phyloP scores from a whole-genome alignment of 2,329 filamentous ascomycete genomes.

The Lasiodiplodia hormozganensis region DNA sequence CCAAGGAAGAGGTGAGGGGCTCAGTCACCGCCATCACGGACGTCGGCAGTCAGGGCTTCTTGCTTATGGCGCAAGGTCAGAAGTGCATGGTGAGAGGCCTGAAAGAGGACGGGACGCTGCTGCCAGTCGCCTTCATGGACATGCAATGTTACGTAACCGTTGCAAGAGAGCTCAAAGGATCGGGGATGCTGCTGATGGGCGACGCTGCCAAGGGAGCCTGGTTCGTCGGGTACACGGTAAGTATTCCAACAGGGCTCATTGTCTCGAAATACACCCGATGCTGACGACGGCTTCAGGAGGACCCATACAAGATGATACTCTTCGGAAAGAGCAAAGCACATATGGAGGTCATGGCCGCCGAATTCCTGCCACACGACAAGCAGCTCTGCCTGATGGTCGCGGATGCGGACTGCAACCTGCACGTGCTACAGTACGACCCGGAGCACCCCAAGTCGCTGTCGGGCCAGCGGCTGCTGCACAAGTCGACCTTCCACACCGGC shows the following conservation, averaged over 20 bases:
- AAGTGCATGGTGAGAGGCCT: slow-evolving; percentile 97
- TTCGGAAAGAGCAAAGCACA: slow-evolving; percentile 85
- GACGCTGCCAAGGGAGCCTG: slow-evolving; percentile 94
- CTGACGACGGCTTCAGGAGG: slow-evolving; percentile 63
- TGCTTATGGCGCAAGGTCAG: slow-evolving; percentile 90
- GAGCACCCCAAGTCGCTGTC: slow-evolving; percentile 94
- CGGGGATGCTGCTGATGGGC: slow-evolving; percentile 84
- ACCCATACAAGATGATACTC: slow-evolving; percentile 93
- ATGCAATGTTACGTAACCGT: slow-evolving; percentile 92
- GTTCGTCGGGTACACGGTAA: slow-evolving; percentile 88
- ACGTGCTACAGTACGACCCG: slow-evolving; percentile 92
- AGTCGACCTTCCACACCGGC: slow-evolving; percentile 85
- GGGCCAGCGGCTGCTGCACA: slow-evolving; percentile 84
- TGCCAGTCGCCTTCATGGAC: slow-evolving; percentile 96
- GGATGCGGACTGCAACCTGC: slow-evolving; percentile 84
- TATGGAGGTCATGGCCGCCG: slow-evolving; percentile 79
- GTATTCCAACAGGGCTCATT: slow-evolving; percentile 32
- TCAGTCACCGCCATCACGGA: slow-evolving; percentile 87
- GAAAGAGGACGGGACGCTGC: slow-evolving; percentile 90
- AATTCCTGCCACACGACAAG: slow-evolving; percentile 86
- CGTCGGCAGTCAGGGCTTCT: slow-evolving; percentile 84
- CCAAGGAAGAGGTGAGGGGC: slow-evolving; percentile 89
- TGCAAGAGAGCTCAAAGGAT: slow-evolving; percentile 82
- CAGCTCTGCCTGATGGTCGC: slow-evolving; percentile 82
- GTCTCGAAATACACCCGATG: neutral